phyloP scores from a whole-genome alignment of 169 alveolate genomes.

The Plasmodium cynomolgi region DNA sequence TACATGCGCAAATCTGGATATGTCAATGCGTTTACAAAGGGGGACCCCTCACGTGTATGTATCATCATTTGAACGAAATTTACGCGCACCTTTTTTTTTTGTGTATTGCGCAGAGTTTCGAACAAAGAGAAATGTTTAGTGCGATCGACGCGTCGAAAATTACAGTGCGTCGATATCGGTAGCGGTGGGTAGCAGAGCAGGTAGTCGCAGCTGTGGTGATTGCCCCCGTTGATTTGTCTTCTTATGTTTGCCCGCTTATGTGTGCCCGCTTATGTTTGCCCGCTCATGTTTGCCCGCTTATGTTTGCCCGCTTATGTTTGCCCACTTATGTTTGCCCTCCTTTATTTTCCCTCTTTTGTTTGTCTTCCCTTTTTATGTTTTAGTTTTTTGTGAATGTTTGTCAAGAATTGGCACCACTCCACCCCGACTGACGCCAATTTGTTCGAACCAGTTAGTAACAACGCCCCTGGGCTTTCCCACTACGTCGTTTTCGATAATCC shows the following conservation, averaged over 20 bases:
- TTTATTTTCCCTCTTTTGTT: no score
- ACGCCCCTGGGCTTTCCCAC: not conserved
- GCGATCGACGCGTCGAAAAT: not conserved
- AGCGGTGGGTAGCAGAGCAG: not conserved
- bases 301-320: no score
- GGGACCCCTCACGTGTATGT: not conserved
- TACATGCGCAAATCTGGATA: not conserved
- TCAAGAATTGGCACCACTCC: not conserved
- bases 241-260: no score
- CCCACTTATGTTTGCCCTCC: no score
- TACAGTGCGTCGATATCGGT: not conserved
- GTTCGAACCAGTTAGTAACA: not conserved
- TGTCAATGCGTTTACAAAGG: not conserved
- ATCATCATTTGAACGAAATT: not conserved
- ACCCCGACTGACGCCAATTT: not conserved
- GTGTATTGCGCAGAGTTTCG: not conserved
- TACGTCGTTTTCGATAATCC: not conserved
- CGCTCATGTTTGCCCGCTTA: no score
- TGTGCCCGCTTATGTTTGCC: no score
- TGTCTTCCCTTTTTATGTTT: not conserved
- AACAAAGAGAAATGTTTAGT: not conserved
- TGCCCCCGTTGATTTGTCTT: not conserved
- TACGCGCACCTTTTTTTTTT: not conserved
- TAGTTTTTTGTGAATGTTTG: not conserved
- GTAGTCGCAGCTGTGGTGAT: not conserved